Conservation (phyloP, 2,329 filamentous ascomycete genomes). For the Zelopaecilomyces penicillatus region DNA sequence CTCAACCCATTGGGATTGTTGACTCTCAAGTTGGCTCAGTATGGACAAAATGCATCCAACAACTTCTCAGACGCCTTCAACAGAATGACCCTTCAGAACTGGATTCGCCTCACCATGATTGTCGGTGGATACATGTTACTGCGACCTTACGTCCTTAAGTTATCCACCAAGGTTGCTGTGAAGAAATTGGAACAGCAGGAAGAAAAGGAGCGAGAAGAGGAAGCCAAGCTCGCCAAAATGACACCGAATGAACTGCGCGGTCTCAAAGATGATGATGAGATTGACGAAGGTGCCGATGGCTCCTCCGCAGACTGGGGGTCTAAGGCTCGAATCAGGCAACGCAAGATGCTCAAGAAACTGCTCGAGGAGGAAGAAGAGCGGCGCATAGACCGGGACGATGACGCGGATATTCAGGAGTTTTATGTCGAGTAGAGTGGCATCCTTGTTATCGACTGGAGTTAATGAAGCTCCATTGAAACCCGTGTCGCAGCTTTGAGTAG, state of each 20-base stretch:
- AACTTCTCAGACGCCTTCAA: conserved; percentile 43
- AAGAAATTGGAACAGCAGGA: conserved; percentile 54
- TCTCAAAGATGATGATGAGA: conserved; percentile 42
- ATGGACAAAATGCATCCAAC: conserved; percentile 31
- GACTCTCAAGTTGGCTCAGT: conserved; percentile 23
- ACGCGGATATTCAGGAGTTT: conserved; percentile 69
- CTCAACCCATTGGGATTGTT: conserved; percentile 28
- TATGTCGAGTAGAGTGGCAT: conserved; percentile 39
- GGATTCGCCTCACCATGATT: conserved; percentile 62
- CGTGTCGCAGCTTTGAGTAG: no score
- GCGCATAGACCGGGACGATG: conserved; percentile 55
- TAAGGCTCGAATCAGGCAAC: conserved; percentile 61
- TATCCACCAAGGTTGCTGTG: conserved; percentile 55
- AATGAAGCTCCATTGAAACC: no score
- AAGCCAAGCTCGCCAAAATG: conserved; percentile 34
- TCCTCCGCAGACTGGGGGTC: conserved; percentile 57
- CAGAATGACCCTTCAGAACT: conserved; percentile 43
- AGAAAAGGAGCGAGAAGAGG: conserved; percentile 47
- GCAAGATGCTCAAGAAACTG: conserved; percentile 56
- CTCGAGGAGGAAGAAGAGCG: conserved; percentile 55
- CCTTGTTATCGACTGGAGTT: no score
- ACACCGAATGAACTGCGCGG: conserved; percentile 58
- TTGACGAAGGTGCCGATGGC: conserved; percentile 35
- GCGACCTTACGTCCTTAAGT: conserved; percentile 65
- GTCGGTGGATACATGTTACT: conserved; percentile 66